Base-by-base conservation (phyloP, 2,329 filamentous ascomycete species). In the Colletotrichum navitas region DNA sequence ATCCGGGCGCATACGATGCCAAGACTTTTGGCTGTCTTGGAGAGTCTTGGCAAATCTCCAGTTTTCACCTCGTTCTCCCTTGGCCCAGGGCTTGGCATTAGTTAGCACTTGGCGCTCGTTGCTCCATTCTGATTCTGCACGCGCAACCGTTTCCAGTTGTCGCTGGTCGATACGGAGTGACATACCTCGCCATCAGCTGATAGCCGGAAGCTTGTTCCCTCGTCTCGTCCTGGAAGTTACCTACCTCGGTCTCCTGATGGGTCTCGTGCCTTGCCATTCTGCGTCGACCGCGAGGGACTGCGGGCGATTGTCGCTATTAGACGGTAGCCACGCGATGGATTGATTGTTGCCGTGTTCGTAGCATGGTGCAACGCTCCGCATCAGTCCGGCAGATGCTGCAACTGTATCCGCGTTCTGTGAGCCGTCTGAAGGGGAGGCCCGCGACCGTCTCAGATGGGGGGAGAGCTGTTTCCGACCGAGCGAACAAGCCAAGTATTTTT, bases 1-100 rank as follows among this genome's bases (percentile, higher is more conserved):
- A 71, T 71, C 69, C 69, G 69, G 69, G 69, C 65, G 69, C 69
- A 71, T 71, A 71, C 65, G 45, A 71, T 71, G 69, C 69, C 69
- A 71, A 71, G 69, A 71, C 69, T 68, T 63, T 63, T 71, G 69
- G 69, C 65, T 71, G 65, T 71, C 68, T 71, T 71, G 69, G 65
- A 4, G 34, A 54, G 69, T 60, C 69, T 71, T 71, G 69, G 69
- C 69, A 71, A 71, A 71, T 68, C 47, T 71, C 65, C 65, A 71
- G 36, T 64, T 68, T 71, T 36, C 45, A 68, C 69, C 54, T 34
- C 58, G 41, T 26, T 64, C 45, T 71, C 65, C 65, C 59, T 71
- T 71, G 36, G 65, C 68, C 52, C 47, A 68, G 65, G 68, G 26
- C 68, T 71, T 71, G 69, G 69, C 69, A 68, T 34, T 63, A 18